Percentiles rank a stretch among this genome's conserved stretches.
phyloP scores from a whole-genome alignment of 1,284 basidiomycete genomes.

The Papiliotrema nemorosa region DNA sequence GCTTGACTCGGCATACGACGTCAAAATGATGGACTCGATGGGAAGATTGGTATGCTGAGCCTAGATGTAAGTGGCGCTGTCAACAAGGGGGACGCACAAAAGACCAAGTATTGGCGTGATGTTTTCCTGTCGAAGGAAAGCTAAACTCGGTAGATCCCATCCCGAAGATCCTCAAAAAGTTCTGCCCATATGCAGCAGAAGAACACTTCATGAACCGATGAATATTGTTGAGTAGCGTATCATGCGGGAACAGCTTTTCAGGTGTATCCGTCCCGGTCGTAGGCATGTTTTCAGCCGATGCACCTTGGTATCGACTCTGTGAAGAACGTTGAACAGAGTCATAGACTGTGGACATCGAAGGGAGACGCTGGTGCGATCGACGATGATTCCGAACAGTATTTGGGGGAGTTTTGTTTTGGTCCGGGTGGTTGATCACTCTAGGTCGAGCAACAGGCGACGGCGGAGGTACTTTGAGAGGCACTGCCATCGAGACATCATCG shows the following conservation, averaged over 20 bases:
- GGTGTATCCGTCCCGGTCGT: conserved; percentile 13
- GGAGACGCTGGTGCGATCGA: neutral
- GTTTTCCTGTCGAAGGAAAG: conserved; percentile 51
- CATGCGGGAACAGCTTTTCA: conserved; percentile 47
- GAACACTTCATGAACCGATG: conserved; percentile 53
- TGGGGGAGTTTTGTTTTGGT: neutral
- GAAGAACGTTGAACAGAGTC: conserved; percentile 18
- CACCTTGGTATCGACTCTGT: conserved; percentile 4
- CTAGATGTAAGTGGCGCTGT: conserved; percentile 8
- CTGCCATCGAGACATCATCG: no score
- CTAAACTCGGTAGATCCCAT: conserved; percentile 51
- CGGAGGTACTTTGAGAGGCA: conserved; percentile 7
- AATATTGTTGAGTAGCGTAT: conserved; percentile 51
- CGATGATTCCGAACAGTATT: neutral
- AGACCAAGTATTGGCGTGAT: conserved; percentile 52
- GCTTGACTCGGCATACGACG: conserved; percentile 48
- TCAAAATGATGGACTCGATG: conserved; percentile 53
- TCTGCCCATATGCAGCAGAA: conserved; percentile 51
- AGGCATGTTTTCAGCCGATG: neutral
- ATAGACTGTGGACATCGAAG: conserved; percentile 4
- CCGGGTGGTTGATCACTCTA: neutral
- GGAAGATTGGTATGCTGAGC: conserved; percentile 53
- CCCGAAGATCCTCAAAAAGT: conserved; percentile 53
- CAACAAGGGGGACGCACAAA: conserved; percentile 24
- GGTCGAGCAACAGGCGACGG: neutral